phyloP scores from a whole-genome alignment of 108 stramenopile genomes.

The Fistulifera solaris region DNA sequence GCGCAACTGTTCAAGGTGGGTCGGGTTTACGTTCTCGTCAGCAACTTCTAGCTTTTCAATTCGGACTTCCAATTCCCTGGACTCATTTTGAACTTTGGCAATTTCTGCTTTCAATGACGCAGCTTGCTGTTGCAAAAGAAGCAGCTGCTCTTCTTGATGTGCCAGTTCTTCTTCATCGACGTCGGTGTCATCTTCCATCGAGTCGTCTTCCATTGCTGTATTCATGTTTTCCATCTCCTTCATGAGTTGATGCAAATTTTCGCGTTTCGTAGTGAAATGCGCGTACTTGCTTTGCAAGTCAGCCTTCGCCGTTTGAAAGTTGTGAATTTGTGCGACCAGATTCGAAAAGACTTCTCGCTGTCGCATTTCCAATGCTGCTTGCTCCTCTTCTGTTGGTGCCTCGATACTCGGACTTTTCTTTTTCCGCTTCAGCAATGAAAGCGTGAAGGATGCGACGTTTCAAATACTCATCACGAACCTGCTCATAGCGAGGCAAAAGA shows the following conservation, averaged over 20 bases:
- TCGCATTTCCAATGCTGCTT: conserved; percentile 5
- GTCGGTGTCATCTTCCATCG: conserved; percentile 6
- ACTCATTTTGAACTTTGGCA: background rate
- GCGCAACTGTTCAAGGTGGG: background rate
- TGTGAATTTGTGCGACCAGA: conserved; percentile 10
- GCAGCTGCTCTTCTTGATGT: conserved; percentile 11
- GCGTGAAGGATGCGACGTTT: conserved; percentile 22
- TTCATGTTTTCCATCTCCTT: conserved; percentile 2
- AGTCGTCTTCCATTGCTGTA: conserved; percentile 10
- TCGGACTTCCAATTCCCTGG: background rate
- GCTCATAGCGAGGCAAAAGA: conserved; percentile 18
- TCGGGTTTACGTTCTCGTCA: background rate
- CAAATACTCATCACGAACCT: conserved; percentile 36
- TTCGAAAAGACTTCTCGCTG: conserved; percentile 8
- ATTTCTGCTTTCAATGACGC: background rate
- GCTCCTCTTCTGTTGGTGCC: conserved; percentile 8
- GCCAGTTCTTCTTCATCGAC: conserved; percentile 14
- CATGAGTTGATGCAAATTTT: conserved; percentile 24
- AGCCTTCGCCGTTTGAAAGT: conserved; percentile 2
- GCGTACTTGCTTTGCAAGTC: conserved; percentile 10
- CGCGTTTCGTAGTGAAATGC: conserved; percentile 15
- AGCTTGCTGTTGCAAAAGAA: conserved; percentile 26
- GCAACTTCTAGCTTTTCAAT: background rate
- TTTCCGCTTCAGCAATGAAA: conserved; percentile 22
- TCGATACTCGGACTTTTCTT: conserved; percentile 9